Conservation (phyloP, 2,329 filamentous ascomycete species). For the Aspergillus jensenii region DNA sequence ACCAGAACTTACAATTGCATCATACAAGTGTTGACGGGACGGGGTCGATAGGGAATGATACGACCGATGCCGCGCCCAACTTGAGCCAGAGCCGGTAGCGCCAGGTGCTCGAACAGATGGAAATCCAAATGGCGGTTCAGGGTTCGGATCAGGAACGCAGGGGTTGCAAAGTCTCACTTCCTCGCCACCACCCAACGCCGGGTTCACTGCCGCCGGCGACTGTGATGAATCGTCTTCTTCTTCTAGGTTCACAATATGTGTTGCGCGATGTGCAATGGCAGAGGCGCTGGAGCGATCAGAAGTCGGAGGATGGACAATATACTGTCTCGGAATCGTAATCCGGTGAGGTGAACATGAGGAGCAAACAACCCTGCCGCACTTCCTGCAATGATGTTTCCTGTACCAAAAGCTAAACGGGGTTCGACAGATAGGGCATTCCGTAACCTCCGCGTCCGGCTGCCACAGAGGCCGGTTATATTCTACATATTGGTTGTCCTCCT, state of each 20-base stretch:
- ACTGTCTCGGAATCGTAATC: conserved; percentile 91
- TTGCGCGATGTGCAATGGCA: conserved; percentile 43
- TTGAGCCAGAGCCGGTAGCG: conserved; percentile 11
- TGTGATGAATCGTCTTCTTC: conserved; percentile 37
- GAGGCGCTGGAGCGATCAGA: conserved; percentile 40
- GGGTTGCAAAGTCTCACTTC: conserved; percentile 71
- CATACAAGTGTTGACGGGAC: conserved; percentile 25
- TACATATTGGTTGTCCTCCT: conserved; percentile 20
- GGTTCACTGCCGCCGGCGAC: conserved; percentile 38
- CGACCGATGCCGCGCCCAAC: conserved; percentile 12
- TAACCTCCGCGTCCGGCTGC: conserved; percentile 85
- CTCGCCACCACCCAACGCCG: conserved; percentile 62
- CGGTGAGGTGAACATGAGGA: conserved; percentile 86
- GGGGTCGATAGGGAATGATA: conserved; percentile 16
- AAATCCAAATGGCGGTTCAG: conserved; percentile 51
- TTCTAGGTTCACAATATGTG: conserved; percentile 50
- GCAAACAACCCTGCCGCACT: conserved; percentile 92
- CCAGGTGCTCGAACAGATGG: conserved; percentile 22
- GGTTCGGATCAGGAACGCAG: conserved; percentile 69
- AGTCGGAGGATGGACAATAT: conserved; percentile 77
- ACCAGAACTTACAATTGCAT: conserved; percentile 14
- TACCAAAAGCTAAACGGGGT: conserved; percentile 80
- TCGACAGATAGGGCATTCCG: conserved; percentile 75
- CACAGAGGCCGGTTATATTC: conserved; percentile 68
- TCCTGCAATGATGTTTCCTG: conserved; percentile 93